Base-by-base conservation (phyloP, 1,284 basidiomycete genomes). In the Ceratorhiza oryzae-sativae region DNA sequence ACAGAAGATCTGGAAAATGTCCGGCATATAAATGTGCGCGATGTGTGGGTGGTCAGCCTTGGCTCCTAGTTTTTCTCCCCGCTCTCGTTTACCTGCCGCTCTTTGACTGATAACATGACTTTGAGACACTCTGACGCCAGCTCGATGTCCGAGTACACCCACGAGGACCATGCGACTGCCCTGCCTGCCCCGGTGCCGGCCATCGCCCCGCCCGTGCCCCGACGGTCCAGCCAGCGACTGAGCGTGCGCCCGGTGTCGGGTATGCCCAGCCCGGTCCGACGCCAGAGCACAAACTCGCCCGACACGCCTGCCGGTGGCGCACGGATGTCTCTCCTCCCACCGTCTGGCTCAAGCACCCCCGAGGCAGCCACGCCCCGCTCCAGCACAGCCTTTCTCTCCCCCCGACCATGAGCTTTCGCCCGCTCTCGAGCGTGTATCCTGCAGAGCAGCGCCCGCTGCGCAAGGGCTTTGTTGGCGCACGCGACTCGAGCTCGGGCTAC, bases 81-180 rank as follows among this genome's bases (percentile, higher is more conserved):
- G 1, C 32, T 39, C 34, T 3, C 34, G 34, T 3, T n/a, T 23
- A 1, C 56, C 18, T 58, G 13, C 20, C 20, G 20, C 34, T 34
- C 53, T 2, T 32, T 53, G n/a, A 4, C 12, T 25, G 4, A 23
- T 53, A 39, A 36, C 10, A 60, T 59, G 56, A 34, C 34, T 3
- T 59, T 41, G 41, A 39, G 65, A 9, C 48, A 56, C 18, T 70
- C 65, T 6, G 42, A 56, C 9, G 63, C 63, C 23, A 70, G 65
- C 30, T 70, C 65, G 39, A 27, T 51, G 39, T 70, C 65, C 2
- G 51, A 70, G 45, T 39, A 58, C 25, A 70, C 65, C n/a, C 58
- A 60, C 58, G 65, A 39, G 12, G 48, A 68, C 56, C 56, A 41
- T 18, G 58, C 23, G 32, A n/a, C 56, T 9, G 36, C 34, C 32